Evolutionary conservation across 495 filamentous ascomycete species (phyloP), one percentile per base, ranked within the genome.

Genomic region (Lindgomyces ingoldianus): DNA sequence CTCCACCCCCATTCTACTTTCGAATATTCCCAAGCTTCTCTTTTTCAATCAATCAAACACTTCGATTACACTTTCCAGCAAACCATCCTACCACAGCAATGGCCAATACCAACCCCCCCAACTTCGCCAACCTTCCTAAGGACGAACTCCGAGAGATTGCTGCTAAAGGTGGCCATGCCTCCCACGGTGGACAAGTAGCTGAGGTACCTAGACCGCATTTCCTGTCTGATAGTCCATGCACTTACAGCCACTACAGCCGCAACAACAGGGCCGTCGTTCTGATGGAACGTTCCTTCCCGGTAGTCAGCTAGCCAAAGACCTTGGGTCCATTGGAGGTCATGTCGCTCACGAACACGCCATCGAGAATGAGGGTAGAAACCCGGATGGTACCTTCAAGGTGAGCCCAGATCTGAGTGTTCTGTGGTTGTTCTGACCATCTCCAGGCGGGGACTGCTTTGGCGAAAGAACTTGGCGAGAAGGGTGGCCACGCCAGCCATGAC

Each of bases 91-190:
- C n/a, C n/a, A n/a, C n/a, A n/a, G n/a, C n/a, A n/a, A 46, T 67
- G 64, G 59, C 58, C 30, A 47, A 70, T 54, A 64, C 67, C 65
- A 75, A 75, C 62, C 74, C 74, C 4, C 57, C 56, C 53, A 76
- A 76, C 68, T 75, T 76, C 49, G 73, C 74, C 68, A 75, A 76
- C 66, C 73, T 70, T 24, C 65, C 69, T 26, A 70, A 65, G 49
- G 74, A 76, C 21, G 70, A 76, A 55, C 73, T 76, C 36, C 59
- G 67, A 18, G 72, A 67, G 53, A 74, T 74, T 44, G 73, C 74
- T 19, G 60, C 72, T 33, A 73, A 66, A 54, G 71, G 71, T 29
- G 65, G 71, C 3, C 62, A 69, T 22, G 61, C 69, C 4, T 60
- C 64, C 36, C 64, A 70, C 30, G 66, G 61, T 21, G 65, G 26